Conservation (phyloP, 2,329 filamentous ascomycete genomes). For the Colletotrichum chlorophyti region DNA sequence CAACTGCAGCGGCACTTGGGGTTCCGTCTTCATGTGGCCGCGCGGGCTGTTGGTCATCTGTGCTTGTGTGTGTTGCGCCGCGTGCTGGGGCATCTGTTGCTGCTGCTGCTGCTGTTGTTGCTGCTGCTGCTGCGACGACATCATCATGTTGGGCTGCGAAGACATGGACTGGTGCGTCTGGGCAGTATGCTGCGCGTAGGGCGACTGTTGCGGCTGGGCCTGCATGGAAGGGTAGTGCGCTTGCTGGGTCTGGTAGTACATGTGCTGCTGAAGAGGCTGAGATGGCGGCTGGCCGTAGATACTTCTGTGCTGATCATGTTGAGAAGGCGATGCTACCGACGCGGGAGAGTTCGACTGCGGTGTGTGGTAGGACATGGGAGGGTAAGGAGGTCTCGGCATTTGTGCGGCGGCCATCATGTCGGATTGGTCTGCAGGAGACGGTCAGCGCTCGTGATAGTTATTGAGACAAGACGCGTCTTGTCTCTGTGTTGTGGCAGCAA, state of each 20-base stretch:
- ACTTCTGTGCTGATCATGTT: slow-evolving; percentile 87
- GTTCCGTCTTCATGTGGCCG: slow-evolving; percentile 64
- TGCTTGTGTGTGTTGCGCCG: slow-evolving; percentile 57
- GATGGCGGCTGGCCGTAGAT: slow-evolving; percentile 83
- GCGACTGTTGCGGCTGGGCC: slow-evolving; percentile 64
- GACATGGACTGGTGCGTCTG: slow-evolving; percentile 65
- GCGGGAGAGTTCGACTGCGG: slow-evolving; percentile 95
- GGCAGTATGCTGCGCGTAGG: slow-evolving; percentile 64
- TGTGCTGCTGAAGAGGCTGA: slow-evolving; percentile 79
- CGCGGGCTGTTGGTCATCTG: slow-evolving; percentile 68
- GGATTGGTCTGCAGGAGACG: slow-evolving; percentile 54
- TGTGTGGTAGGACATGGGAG: slow-evolving; percentile 89
- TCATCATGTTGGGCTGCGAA: slow-evolving; percentile 71
- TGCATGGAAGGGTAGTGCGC: slow-evolving; percentile 72
- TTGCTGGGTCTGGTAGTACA: slow-evolving; percentile 74
- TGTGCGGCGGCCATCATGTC: slow-evolving; percentile 72
- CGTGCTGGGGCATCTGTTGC: slow-evolving; percentile 47
- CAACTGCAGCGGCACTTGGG: slow-evolving; percentile 66
- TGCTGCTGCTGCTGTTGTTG: slow-evolving; percentile 31
- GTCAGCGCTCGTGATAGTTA: slow-evolving; percentile 24
- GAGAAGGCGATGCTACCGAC: slow-evolving; percentile 87
- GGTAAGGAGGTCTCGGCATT: slow-evolving; percentile 81
- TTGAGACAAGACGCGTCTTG: slow-evolving; percentile 19
- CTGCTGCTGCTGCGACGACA: slow-evolving; percentile 64
- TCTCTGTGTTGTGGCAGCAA: background rate